Evolutionary conservation across 208 protist genomes (phyloP).

Genomic region (Trypanosoma rangeli): DNA sequence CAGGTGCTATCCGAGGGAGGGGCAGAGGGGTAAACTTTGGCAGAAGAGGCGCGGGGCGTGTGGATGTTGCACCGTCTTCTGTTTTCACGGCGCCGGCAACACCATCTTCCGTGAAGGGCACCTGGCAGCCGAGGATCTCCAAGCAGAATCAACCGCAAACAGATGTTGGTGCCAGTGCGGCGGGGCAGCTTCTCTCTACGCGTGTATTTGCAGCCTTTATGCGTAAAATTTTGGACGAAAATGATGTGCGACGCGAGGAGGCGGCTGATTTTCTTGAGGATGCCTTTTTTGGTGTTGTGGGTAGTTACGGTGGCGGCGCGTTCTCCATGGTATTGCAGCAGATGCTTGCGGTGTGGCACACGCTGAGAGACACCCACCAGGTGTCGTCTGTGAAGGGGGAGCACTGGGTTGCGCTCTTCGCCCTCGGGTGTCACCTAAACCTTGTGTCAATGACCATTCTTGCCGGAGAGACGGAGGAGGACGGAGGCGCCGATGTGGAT

Average conservation of each 20-base stretch:
- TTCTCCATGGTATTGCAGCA: conserved; percentile 42
- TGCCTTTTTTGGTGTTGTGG: conserved; percentile 61
- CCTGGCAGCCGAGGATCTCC: neutral
- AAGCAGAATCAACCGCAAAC: conserved; percentile 15
- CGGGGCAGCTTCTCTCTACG: conserved; percentile 19
- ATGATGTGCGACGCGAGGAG: conserved; percentile 26
- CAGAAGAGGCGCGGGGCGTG: conserved; percentile 8
- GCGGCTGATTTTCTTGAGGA: conserved; percentile 37
- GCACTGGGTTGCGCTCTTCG: conserved; percentile 63
- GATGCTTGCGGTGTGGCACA: conserved; percentile 57
- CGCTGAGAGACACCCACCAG: conserved; percentile 23
- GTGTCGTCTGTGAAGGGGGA: conserved; percentile 33
- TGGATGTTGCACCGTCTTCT: neutral
- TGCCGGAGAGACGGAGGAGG: neutral
- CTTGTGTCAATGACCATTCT: conserved; percentile 32
- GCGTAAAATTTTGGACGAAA: conserved; percentile 26
- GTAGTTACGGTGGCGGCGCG: conserved; percentile 33
- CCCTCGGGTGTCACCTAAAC: conserved; percentile 69
- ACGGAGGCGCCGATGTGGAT: neutral
- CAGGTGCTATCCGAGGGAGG: conserved; percentile 3
- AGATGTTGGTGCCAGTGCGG: neutral
- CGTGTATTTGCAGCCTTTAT: conserved; percentile 34
- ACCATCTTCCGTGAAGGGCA: neutral
- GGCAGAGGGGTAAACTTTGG: neutral
- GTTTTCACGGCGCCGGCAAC: neutral